Evolutionary conservation across 2,329 filamentous ascomycete species (phyloP).

Genomic region (Trichoderma atrobrunneum): DNA sequence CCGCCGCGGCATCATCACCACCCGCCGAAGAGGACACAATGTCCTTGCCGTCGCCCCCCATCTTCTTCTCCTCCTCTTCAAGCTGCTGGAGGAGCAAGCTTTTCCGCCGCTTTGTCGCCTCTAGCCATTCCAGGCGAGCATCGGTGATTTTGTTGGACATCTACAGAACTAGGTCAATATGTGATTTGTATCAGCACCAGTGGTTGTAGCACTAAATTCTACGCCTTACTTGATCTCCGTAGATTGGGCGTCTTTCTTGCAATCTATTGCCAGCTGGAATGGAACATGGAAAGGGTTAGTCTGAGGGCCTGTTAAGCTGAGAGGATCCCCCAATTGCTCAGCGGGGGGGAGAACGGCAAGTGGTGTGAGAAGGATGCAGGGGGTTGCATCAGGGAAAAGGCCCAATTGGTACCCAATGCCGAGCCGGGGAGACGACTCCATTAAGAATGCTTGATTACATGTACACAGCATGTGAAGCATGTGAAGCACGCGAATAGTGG

Average conservation of each 20-base stretch:
- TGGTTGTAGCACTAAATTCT: background rate
- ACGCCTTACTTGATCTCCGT: constrained; percentile 3
- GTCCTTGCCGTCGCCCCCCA: background rate
- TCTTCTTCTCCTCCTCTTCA: constrained; percentile 14
- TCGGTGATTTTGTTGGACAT: constrained; percentile 18
- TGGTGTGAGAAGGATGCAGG: background rate
- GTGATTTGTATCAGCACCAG: background rate
- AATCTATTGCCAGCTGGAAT: background rate
- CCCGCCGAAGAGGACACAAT: constrained; percentile 6
- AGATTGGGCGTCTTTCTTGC: background rate
- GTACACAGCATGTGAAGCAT: constrained; percentile 3
- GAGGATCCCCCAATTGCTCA: background rate
- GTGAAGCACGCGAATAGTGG: constrained; percentile 6
- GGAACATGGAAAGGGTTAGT: constrained; percentile 12
- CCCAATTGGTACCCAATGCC: background rate
- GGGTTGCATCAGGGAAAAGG: constrained; percentile 4
- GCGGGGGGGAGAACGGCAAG: background rate
- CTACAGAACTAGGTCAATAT: background rate
- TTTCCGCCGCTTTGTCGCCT: constrained; percentile 11
- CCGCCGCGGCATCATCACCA: background rate
- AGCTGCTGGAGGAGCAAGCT: constrained; percentile 12
- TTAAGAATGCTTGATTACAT: background rate
- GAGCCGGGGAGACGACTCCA: background rate
- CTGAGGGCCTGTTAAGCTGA: constrained; percentile 1
- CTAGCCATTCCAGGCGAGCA: constrained; percentile 15